Base-by-base conservation (phyloP, 164 flowering plant species). In the Aristolochia californica region DNA sequence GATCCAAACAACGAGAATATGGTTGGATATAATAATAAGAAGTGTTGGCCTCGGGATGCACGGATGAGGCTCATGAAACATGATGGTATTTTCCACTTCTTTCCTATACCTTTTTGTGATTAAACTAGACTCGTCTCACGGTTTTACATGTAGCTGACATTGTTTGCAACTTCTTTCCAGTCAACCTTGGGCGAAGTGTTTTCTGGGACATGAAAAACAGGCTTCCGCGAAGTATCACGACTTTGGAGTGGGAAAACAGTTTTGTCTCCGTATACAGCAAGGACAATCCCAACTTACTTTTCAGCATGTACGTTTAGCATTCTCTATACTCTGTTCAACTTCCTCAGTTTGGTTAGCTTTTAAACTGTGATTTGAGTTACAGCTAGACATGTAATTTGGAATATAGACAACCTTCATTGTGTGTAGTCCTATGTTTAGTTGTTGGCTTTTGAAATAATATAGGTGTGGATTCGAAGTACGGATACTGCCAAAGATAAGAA, bases 201-300 rank as follows among this genome's bases (percentile, higher is more conserved):
- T 94, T 94, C 67, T 94, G 99, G 99, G 99, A 94, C 59, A 94
- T 94, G 99, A 94, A 90, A 79, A 94, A 94, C 49, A 93, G 99
- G 22, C 91, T 94, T 64, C 99, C 99, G 62, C 72, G 99, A 70
- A 94, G 99, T 67, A 86, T 90, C 52, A 94, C 99, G 43, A 94
- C 99, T 4, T 66, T 94, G 69, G 99, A 94, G 77, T 94, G 99
- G 99, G 99, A 94, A 74, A 88, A 88, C 72, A 75, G 99, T 70
- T 94, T 94, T 75, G 97, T 94, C 44, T 94, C 99, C 50, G 99
- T 91, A 20, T 90, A 88, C 74, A 94, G 99, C 94, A 94, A 94
- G 77, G 99, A 94, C 70, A 94, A 94, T 70, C 99, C 97, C 0
- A 94, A 94, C 72, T 69, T 94, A 71, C 91, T 94, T 16, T 94